Evolutionary conservation across 768 basidiomycete species (phyloP), one percentile per base, ranked within the genome.

Genomic region (Serpula lacrymans): DNA sequence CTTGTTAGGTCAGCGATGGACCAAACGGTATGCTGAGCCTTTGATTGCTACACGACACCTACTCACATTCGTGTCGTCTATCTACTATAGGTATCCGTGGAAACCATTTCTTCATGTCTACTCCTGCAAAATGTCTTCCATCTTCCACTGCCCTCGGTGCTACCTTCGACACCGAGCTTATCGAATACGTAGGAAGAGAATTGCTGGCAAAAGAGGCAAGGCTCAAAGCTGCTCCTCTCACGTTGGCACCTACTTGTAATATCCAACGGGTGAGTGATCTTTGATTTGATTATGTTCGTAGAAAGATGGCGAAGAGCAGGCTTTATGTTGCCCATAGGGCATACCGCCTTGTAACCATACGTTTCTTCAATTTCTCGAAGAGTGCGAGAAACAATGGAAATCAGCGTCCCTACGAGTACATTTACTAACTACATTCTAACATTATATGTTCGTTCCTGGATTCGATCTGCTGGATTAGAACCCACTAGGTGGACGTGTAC

Each of bases 171-270:
- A 63, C 74, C 1, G 64, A 77, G 17, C 75, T 88, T 32, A 70
- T 90, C 18, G 65, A 80, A 41, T 61, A 75, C 49, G 73, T 81
- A 13, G 87, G 82, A 3, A 54, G 69, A 29, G 77, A 78, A 52
- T 68, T 89, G 13, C 71, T 89, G 14, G 86, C 85, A 1, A 60
- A 68, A 12, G 88, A 89, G 58, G 80, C 84, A 3, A 88, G 84
- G 60, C 67, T 84, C 34, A 71, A 78, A 32, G 74, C 81, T 2
- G 81, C 83, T 8, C 80, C 82, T 10, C 60, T 87, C 2, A 66
- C 88, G 22, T 74, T 90, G 13, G 89, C 81, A 1, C 89, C 88
- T 0, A 91, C 88, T 0, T 85, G 84, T 56, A 91, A 92, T 55
- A 88, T 88, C 36, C 88, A 89, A 60, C 76, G 89, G 23, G 85